phyloP scores from a whole-genome alignment of 2,329 filamentous ascomycete species.

The Ceratocystis cacaofunesta region DNA sequence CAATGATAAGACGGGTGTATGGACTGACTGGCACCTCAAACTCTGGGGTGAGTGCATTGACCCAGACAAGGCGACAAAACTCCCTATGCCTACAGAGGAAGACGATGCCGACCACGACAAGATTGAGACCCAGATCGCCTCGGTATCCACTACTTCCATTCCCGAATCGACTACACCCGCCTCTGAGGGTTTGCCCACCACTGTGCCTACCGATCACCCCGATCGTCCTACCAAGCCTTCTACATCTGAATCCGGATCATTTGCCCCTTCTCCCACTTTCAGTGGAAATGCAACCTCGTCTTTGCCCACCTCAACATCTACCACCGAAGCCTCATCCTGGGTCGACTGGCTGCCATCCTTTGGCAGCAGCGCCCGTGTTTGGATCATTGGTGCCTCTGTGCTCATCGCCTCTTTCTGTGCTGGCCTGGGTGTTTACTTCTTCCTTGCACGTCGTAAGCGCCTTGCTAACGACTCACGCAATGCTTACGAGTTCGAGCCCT shows the following conservation, averaged over 20 bases:
- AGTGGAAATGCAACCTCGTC: slow-evolving; percentile 21
- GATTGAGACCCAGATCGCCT: slow-evolving; percentile 43
- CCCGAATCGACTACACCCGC: slow-evolving; percentile 45
- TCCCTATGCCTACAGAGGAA: slow-evolving; percentile 68
- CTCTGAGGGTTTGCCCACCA: slow-evolving; percentile 24
- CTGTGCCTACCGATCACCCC: slow-evolving; percentile 46
- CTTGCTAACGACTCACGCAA: slow-evolving; percentile 61
- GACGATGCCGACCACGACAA: slow-evolving; percentile 72
- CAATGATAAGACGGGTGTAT: slow-evolving; percentile 63
- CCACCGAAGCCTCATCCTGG: slow-evolving; percentile 40
- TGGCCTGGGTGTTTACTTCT: slow-evolving; percentile 69
- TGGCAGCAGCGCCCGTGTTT: slow-evolving; percentile 73
- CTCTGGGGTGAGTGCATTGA: slow-evolving; percentile 87
- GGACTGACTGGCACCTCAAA: slow-evolving; percentile 84
- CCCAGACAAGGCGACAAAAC: slow-evolving; percentile 50
- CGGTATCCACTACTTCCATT: slow-evolving; percentile 28
- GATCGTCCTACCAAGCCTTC: slow-evolving; percentile 43
- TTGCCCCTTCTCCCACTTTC: slow-evolving; percentile 35
- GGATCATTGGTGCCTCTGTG: slow-evolving; percentile 80
- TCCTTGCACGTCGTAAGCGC: slow-evolving; percentile 60
- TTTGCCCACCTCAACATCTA: slow-evolving; percentile 20
- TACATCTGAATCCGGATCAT: slow-evolving; percentile 22
- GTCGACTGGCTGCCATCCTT: slow-evolving; percentile 85
- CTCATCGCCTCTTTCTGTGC: slow-evolving; percentile 74
- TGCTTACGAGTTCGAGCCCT: slow-evolving; percentile 86